These are phyloP conservation scores for Curvularia sp. DNA, from an alignment of 2,329 filamentous ascomycete species.

Conservation along the genomic window DNA sequence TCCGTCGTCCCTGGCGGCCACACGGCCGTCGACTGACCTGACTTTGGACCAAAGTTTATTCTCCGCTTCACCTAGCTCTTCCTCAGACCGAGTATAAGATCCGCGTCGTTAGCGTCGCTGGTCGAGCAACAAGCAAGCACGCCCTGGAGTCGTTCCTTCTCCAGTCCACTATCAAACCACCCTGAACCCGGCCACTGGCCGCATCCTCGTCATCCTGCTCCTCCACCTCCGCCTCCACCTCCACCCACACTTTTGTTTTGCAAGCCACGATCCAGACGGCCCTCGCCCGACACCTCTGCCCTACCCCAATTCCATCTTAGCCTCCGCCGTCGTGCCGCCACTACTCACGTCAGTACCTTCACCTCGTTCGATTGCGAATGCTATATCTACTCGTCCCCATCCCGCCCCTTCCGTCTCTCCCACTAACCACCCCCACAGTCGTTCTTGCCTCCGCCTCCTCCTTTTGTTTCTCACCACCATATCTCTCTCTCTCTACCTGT, in stretches of 20 bases:
- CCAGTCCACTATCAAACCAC: conserved; percentile 11
- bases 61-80: conserved; percentile 25
- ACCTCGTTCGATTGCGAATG: conserved; percentile 4
- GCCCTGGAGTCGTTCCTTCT: conserved; percentile 25
- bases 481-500: too few species aligned
- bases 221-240: conserved; percentile 15
- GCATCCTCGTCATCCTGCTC: not conserved
- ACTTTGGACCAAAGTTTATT: conserved; percentile 35
- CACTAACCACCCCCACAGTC: conserved; percentile 35
- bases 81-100: conserved; percentile 43
- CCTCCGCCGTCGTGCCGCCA: conserved; percentile 28
- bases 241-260: conserved; percentile 44
- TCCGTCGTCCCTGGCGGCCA: conserved; percentile 11
- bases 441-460: conserved; percentile 10
- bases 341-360: conserved; percentile 31
- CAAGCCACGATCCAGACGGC: conserved; percentile 43
- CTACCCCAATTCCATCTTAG: conserved; percentile 17
- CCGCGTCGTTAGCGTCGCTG: conserved; percentile 40
- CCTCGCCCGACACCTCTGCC: conserved; percentile 26
- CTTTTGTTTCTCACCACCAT: too few species aligned
- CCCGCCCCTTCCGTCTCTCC: conserved; percentile 18
- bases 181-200: too few species aligned
- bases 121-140: conserved; percentile 32
- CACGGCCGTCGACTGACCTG: conserved; percentile 24
- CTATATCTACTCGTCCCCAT: conserved; percentile 37